phyloP scores from a whole-genome alignment of 306 rosid genomes.

The Astragalus glycyphyllos region DNA sequence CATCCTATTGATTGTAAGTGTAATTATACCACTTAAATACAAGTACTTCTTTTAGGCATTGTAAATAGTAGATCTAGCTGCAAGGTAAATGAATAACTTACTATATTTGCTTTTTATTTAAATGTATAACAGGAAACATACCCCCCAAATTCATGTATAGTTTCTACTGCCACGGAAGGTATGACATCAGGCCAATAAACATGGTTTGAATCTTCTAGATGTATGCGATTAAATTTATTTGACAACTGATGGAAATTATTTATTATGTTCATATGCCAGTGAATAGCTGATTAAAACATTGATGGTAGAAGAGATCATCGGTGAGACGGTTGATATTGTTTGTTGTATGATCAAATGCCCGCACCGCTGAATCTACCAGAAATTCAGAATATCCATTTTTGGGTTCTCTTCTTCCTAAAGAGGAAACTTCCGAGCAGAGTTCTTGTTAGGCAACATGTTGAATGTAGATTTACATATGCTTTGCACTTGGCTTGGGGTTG shows the following conservation, averaged over 20 bases:
- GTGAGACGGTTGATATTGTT: conserved; percentile 27
- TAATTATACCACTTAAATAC: conserved; percentile 16
- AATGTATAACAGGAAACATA: conserved; percentile 45
- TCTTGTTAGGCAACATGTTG: conserved; percentile 21
- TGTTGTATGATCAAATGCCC: conserved; percentile 14
- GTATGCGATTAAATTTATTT: conserved; percentile 35
- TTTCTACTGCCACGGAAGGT: conserved; percentile 43
- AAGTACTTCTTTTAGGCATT: conserved; percentile 28
- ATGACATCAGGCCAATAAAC: conserved; percentile 22
- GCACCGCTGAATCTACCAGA: conserved; percentile 5
- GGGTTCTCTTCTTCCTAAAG: conserved; percentile 1
- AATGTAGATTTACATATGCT: conserved; percentile 26
- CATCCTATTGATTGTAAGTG: conserved; percentile 92
- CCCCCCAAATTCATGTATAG: conserved; percentile 27
- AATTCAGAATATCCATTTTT: conserved; percentile 19
- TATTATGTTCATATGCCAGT: conserved; percentile 26
- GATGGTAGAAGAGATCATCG: conserved; percentile 25
- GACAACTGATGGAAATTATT: conserved; percentile 9
- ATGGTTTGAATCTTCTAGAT: conserved; percentile 11
- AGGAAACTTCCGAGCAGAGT: conserved; percentile 20
- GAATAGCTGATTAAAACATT: conserved; percentile 29
- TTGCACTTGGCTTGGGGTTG: conserved; percentile 26
- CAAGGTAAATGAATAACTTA: conserved; percentile 34
- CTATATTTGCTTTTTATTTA: conserved; percentile 28
- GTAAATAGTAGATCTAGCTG: conserved; percentile 17